These are phyloP conservation scores for Medicago arabica DNA, from an alignment of 306 rosid genomes.

Conservation along the genomic window DNA sequence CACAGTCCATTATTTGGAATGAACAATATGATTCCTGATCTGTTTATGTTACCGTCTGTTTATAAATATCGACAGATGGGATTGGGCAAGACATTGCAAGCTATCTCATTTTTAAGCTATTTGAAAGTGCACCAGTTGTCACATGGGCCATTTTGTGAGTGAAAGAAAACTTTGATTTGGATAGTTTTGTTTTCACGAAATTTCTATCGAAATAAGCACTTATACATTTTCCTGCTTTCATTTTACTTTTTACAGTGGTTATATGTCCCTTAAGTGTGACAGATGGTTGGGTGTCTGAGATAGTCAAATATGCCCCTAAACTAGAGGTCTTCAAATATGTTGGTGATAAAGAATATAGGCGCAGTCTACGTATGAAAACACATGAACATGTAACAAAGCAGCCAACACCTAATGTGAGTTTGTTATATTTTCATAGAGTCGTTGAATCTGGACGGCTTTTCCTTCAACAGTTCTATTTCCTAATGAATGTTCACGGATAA, in stretches of 20 bases:
- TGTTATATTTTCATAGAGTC: constrained; percentile 13
- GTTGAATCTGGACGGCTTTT: constrained; percentile 12
- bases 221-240: constrained; percentile 25
- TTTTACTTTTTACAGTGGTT: constrained; percentile 67
- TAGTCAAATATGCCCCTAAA: constrained; percentile 72
- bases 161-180: constrained; percentile 39
- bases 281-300: constrained; percentile 90
- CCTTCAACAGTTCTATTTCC: constrained; percentile 14
- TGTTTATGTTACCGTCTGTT: constrained; percentile 36
- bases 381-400: constrained; percentile 56
- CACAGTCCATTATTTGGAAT: constrained; percentile 24
- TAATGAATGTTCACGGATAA: constrained; percentile 25
- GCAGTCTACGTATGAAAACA: constrained; percentile 59
- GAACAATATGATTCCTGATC: constrained; percentile 20
- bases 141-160: constrained; percentile 88
- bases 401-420: constrained; percentile 58
- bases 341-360: constrained; percentile 81
- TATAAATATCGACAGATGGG: constrained; percentile 80
- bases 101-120: constrained; percentile 83
- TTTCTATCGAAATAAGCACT: constrained; percentile 29
- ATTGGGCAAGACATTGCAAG: constrained; percentile 95
- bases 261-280: constrained; percentile 93
- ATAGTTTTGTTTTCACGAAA: constrained; percentile 18
- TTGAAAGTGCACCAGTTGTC: constrained; percentile 66
- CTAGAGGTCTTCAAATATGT: constrained; percentile 73